Percentiles rank a stretch among this genome's conserved stretches.
These are phyloP conservation scores for Castanopsis chinensis DNA, from an alignment of 306 rosid genomes.

Conservation along the genomic window DNA sequence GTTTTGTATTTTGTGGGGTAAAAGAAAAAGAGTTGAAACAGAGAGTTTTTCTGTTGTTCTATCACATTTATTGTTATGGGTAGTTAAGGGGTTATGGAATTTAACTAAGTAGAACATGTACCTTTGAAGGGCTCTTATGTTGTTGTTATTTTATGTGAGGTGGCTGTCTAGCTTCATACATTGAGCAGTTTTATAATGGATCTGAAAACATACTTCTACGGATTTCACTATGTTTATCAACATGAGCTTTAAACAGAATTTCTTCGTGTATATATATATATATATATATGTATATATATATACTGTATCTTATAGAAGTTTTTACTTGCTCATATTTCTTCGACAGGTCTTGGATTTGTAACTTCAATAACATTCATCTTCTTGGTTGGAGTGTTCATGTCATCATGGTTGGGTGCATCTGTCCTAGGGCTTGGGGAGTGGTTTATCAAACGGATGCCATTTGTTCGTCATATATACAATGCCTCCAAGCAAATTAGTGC, in stretches of 20 bases:
- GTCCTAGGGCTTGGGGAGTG: slow-evolving; percentile 91
- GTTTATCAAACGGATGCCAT: slow-evolving; percentile 92
- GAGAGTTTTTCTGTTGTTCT: background rate
- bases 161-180: background rate
- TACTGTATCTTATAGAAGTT: background rate
- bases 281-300: background rate
- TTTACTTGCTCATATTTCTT: slow-evolving; percentile 22
- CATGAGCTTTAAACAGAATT: background rate
- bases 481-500: slow-evolving; percentile 95
- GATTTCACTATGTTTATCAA: background rate
- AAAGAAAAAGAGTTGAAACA: background rate
- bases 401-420: slow-evolving; percentile 96
- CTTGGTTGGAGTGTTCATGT: slow-evolving; percentile 92
- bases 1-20: background rate
- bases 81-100: background rate
- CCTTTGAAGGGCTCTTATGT: background rate
- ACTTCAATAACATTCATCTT: slow-evolving; percentile 87
- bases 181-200: background rate
- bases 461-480: slow-evolving; percentile 84
- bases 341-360: slow-evolving; percentile 81
- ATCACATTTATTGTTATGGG: background rate
- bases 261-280: no score
- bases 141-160: background rate
- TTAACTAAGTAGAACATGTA: background rate
- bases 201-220: background rate